Percentiles rank a stretch among this genome's conserved stretches.
Evolutionary conservation across 495 filamentous ascomycete genomes (phyloP).

Genomic region (Glutinoglossum americanum): DNA sequence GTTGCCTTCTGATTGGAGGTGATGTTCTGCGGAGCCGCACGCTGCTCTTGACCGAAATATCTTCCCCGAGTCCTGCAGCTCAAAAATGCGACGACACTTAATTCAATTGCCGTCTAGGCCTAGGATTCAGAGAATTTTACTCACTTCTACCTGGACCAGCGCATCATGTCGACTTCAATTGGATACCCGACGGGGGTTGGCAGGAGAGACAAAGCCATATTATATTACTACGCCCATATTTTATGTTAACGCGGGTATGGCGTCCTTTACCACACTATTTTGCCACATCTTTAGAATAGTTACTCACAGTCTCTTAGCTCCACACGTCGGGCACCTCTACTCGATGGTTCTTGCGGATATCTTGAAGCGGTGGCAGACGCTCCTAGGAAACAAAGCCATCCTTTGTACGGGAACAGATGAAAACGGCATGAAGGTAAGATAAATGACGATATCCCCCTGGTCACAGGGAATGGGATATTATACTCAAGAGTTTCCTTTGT

Average conservation of each 20-base stretch:
- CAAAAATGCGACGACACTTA: background rate
- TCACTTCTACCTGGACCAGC: background rate
- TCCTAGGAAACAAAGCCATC: conserved; percentile 48
- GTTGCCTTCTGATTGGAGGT: too few relatives aligned
- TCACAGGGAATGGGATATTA: background rate
- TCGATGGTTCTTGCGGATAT: conserved; percentile 80
- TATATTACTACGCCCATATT: conserved; percentile 96
- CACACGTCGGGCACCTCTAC: conserved; percentile 89
- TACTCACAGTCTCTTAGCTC: conserved; percentile 31
- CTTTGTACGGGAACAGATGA: conserved; percentile 92
- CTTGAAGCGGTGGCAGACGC: conserved; percentile 76
- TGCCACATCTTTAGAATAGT: conserved; percentile 9
- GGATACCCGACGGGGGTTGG: background rate
- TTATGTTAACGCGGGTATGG: conserved; percentile 85
- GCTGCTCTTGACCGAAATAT: background rate
- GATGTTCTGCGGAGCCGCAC: background rate
- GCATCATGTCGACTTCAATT: background rate
- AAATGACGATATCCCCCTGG: background rate
- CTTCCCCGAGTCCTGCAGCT: background rate
- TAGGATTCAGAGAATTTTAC: background rate
- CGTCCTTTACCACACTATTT: background rate
- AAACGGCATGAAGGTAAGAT: conserved; percentile 67
- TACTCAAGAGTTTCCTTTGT: background rate
- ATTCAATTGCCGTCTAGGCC: background rate
- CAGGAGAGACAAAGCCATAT: conserved; percentile 45